Conservation (phyloP, 2,329 filamentous ascomycete species). For the Colletotrichum sp. region DNA sequence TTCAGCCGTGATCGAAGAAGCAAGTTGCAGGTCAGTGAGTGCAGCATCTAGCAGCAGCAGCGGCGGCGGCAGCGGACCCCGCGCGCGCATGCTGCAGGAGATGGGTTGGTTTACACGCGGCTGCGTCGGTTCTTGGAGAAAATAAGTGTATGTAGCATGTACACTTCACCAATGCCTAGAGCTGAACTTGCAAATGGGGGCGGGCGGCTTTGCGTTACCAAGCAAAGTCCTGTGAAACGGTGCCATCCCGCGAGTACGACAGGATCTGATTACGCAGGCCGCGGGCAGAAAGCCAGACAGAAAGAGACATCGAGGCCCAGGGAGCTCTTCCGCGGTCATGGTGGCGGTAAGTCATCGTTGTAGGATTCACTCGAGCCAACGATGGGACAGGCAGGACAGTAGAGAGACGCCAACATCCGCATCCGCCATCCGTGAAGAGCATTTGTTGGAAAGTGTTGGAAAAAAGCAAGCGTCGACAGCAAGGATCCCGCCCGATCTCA, state of each 20-base stretch:
- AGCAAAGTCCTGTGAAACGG: not conserved
- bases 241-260: not conserved
- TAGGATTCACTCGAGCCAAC: not conserved
- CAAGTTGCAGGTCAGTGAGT: not conserved
- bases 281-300: not conserved
- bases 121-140: not conserved
- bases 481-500: not conserved
- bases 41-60: not conserved
- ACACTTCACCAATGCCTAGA: not conserved
- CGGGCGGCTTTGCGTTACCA: not conserved
- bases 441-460: not conserved
- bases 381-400: not conserved
- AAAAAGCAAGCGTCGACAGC: not conserved
- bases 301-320: not conserved
- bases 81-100: not conserved
- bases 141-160: not conserved
- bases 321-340: not conserved
- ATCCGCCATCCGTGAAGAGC: not conserved
- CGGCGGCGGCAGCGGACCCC: no score
- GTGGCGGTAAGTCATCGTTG: not conserved
- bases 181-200: not conserved
- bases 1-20: not conserved
- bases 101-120: not conserved
- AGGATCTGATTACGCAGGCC: constrained; percentile 1
- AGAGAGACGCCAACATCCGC: not conserved